Base-by-base conservation (phyloP, 768 basidiomycete genomes). In the Termitomyces titanicus region DNA sequence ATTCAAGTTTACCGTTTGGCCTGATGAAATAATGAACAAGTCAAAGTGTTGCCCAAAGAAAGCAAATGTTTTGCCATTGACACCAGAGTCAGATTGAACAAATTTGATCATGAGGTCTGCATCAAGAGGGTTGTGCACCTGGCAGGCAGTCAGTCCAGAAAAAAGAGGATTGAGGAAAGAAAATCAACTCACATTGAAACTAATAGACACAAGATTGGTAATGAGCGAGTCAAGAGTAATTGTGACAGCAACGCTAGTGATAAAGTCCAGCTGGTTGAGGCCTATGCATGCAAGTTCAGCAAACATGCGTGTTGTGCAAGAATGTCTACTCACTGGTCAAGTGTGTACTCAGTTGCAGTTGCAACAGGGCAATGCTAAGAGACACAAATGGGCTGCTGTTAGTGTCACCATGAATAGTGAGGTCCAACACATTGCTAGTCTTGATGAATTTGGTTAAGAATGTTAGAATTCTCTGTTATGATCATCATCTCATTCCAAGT, bases 391-490 rank as follows among this genome's bases (percentile, higher is more conserved):
- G 86, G 3, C 84, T 80, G 62, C 85, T 83, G n/a, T 68, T 62
- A 2, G 67, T 53, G 63, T 88, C 86, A 22, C 88, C 88, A 57
- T 80, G 69, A 62, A 88, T 84, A 0, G 73, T 75, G 54, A 87
- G 64, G 6, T 79, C 71, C 33, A 89, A 64, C 8, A 61, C 51
- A 40, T 78, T 64, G 24, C 71, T 73, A 0, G 76, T 78, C 65
- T 83, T 81, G 40, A 89, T 74, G 68, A 87, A 89, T 33, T 72
- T 64, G 10, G 79, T 74, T 57, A 88, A 64, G 74, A 89, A 89
- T 25, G 69, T n/a, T n/a, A n/a, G n/a, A n/a, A n/a, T n/a, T n/a
- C n/a, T n/a, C n/a, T n/a, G n/a, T n/a, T n/a, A n/a, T n/a, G n/a
- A n/a, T n/a, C n/a, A n/a, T n/a, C n/a, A n/a, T n/a, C n/a, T n/a